Percentiles rank a stretch among this genome's conserved stretches.
Evolutionary conservation across 345 rosid genomes (phyloP).

Genomic region (Citrus cavaleriei): DNA sequence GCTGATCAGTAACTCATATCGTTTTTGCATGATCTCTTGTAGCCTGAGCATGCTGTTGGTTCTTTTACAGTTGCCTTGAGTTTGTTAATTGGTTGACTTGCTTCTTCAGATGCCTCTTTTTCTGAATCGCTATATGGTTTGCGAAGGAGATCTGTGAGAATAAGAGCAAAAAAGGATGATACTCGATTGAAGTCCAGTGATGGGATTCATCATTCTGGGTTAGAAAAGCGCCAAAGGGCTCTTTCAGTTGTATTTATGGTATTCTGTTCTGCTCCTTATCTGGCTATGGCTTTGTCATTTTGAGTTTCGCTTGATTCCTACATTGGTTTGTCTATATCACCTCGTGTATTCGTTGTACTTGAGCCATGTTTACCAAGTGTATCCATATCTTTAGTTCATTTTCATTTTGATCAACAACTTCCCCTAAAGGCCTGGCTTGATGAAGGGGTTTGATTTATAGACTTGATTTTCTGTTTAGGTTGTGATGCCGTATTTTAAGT

Average conservation of each 20-base stretch:
- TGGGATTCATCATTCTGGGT: constrained; percentile 58
- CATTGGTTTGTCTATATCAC: neutral
- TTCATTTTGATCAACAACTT: neutral
- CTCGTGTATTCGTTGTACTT: neutral
- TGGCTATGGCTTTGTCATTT: neutral
- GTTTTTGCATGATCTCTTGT: neutral
- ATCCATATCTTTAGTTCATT: neutral
- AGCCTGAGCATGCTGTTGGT: neutral
- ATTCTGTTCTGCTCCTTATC: constrained; percentile 22
- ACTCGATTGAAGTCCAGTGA: constrained; percentile 35
- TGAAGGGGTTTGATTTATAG: constrained; percentile 16
- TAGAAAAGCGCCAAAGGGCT: constrained; percentile 75
- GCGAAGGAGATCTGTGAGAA: constrained; percentile 76
- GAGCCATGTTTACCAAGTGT: neutral
- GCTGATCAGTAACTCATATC: neutral
- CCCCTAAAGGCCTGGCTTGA: constrained; percentile 3
- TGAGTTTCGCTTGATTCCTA: neutral
- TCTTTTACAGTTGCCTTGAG: neutral
- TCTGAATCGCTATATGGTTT: constrained; percentile 93
- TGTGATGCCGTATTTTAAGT: constrained; percentile 88
- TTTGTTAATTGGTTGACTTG: constrained; percentile 3
- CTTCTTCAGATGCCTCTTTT: constrained; percentile 85
- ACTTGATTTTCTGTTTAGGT: constrained; percentile 46
- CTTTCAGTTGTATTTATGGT: constrained; percentile 96
- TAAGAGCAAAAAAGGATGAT: constrained; percentile 48